phyloP scores from a whole-genome alignment of 116 monocot genomes.

The Dioscorea cayenensis region DNA sequence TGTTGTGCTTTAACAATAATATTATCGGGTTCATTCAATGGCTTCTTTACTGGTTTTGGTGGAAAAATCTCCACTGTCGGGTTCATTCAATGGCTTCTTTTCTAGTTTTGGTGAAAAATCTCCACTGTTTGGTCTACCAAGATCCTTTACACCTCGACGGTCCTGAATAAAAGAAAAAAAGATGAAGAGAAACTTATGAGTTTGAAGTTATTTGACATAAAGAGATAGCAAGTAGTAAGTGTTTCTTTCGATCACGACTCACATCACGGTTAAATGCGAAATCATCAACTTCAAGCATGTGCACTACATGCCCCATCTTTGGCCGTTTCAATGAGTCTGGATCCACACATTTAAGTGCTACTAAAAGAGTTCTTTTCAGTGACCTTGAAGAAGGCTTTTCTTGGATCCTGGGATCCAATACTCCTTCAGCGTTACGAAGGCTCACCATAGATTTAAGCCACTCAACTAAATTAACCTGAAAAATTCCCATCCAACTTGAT shows the following conservation, averaged over 20 bases:
- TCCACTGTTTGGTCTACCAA: slow-evolving; percentile 7
- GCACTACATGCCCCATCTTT: slow-evolving; percentile 80
- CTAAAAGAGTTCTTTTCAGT: slow-evolving; percentile 63
- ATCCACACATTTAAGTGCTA: slow-evolving; percentile 79
- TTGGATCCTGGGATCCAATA: slow-evolving; percentile 75
- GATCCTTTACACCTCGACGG: slow-evolving; percentile 19
- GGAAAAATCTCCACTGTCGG: slow-evolving; percentile 6
- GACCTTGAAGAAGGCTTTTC: slow-evolving; percentile 62
- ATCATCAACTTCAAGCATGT: slow-evolving; percentile 93
- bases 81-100: slow-evolving; percentile 27
- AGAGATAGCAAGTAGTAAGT: background rate
- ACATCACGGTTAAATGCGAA: slow-evolving; percentile 72
- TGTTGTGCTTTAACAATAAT: slow-evolving; percentile 17
- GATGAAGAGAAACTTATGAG: background rate
- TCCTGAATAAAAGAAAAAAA: slow-evolving; percentile 16
- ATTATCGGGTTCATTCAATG: slow-evolving; percentile 19
- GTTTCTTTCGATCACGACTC: slow-evolving; percentile 8
- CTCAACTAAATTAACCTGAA: slow-evolving; percentile 87
- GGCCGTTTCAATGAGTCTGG: slow-evolving; percentile 82
- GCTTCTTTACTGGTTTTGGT: slow-evolving; percentile 25
- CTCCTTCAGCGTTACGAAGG: slow-evolving; percentile 66
- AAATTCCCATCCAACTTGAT: background rate
- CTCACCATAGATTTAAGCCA: slow-evolving; percentile 88
- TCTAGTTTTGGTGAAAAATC: slow-evolving; percentile 13
- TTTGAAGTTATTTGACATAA: background rate